Evolutionary conservation across 345 rosid species (phyloP).

Genomic region (Leavenworthia alabamica): DNA sequence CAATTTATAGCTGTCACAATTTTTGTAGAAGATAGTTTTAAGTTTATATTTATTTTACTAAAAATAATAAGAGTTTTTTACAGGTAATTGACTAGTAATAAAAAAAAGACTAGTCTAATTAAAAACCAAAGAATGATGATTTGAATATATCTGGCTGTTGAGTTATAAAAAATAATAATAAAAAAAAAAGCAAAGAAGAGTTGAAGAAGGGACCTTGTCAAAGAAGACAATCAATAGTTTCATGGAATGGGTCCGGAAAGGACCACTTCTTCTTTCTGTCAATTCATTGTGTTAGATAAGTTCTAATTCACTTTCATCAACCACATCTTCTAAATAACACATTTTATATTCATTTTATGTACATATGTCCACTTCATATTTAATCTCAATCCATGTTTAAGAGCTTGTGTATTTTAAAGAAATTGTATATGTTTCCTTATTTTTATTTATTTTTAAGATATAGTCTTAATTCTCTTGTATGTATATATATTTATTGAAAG

Average conservation of each 20-base stretch:
- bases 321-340: background rate
- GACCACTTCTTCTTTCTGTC: slow-evolving; percentile 25
- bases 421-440: background rate
- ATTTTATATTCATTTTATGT: background rate
- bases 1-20: no score
- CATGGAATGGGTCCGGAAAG: slow-evolving; percentile 17
- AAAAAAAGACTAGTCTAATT: background rate
- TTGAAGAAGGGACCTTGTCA: slow-evolving; percentile 20
- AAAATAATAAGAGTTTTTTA: no score
- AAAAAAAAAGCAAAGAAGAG: slow-evolving; percentile 6
- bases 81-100: background rate
- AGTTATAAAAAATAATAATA: background rate
- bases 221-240: slow-evolving; percentile 19
- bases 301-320: slow-evolving; percentile 25
- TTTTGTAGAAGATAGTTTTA: no score
- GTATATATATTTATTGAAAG: background rate
- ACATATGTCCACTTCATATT: slow-evolving; percentile 10
- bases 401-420: background rate
- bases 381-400: background rate
- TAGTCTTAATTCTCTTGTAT: no score
- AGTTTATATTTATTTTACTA: no score
- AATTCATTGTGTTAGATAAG: slow-evolving; percentile 25
- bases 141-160: background rate
- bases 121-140: background rate
- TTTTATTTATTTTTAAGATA: background rate